These are phyloP conservation scores for Handroanthus guayacan DNA, from an alignment of 257 asterid genomes.

Conservation along the genomic window DNA sequence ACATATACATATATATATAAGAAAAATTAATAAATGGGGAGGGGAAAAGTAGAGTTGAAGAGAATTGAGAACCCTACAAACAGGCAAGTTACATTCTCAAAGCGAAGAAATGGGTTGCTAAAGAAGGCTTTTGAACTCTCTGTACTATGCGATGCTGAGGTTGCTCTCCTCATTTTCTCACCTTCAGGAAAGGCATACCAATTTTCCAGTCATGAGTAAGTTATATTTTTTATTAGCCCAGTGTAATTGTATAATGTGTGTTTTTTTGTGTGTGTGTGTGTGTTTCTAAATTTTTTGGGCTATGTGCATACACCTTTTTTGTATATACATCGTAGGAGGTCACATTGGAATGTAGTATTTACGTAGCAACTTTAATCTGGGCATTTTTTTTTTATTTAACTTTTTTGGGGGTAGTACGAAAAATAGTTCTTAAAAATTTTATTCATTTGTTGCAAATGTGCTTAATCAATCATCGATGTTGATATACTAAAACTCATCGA, in stretches of 20 bases:
- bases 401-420: too few species aligned
- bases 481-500: too few species aligned
- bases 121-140: constrained; percentile 62
- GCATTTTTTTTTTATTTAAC: too few species aligned
- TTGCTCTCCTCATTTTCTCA: constrained; percentile 53
- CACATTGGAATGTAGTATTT: too few species aligned
- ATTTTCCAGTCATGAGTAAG: constrained; percentile 59
- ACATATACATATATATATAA: neutral
- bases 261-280: neutral
- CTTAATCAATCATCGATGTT: neutral
- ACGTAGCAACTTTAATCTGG: too few species aligned
- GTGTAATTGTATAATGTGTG: neutral
- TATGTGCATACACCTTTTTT: too few species aligned
- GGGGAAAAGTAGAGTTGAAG: constrained; percentile 69
- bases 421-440: too few species aligned
- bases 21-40: constrained; percentile 53
- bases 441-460: too few species aligned
- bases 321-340: too few species aligned
- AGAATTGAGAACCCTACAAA: constrained; percentile 58
- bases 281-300: too few species aligned
- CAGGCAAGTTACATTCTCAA: constrained; percentile 61
- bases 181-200: constrained; percentile 57
- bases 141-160: constrained; percentile 55
- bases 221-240: neutral
- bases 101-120: constrained; percentile 58